Conservation (phyloP, 495 filamentous ascomycete genomes). For the Daldinia decipiens region DNA sequence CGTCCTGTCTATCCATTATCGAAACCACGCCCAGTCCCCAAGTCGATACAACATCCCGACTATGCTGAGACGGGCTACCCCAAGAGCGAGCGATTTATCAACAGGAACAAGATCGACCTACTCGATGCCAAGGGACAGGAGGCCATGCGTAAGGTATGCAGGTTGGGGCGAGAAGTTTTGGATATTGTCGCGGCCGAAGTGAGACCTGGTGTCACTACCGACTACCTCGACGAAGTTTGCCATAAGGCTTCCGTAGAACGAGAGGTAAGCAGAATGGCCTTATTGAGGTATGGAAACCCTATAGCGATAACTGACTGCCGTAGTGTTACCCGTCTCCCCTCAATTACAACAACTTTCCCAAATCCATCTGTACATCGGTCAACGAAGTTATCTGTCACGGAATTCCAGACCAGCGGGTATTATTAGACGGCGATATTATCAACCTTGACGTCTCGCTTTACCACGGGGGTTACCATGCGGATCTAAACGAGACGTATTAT, state of each 20-base stretch:
- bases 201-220: conserved; percentile 91
- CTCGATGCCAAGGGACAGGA: conserved; percentile 79
- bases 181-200: conserved; percentile 86
- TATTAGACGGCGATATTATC: conserved; percentile 86
- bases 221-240: conserved; percentile 94
- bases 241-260: conserved; percentile 96
- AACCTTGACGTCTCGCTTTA: conserved; percentile 91
- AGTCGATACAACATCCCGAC: conserved; percentile 82
- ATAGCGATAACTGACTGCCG: conserved; percentile 21
- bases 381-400: conserved; percentile 98
- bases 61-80: conserved; percentile 87
- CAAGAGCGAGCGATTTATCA: conserved; percentile 77
- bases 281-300: conserved; percentile 17
- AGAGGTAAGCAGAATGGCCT: conserved; percentile 67
- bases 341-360: conserved; percentile 97
- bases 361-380: conserved; percentile 93
- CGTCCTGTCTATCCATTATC: conserved; percentile 93
- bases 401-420: conserved; percentile 81
- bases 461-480: conserved; percentile 87
- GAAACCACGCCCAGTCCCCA: conserved; percentile 74
- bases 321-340: conserved; percentile 96
- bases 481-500: conserved; percentile 94
- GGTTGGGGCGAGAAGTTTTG: conserved; percentile 87
- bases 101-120: conserved; percentile 81
- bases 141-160: conserved; percentile 93